Percentiles rank a stretch among this genome's conserved stretches.
Evolutionary conservation across 2,329 filamentous ascomycete species (phyloP).

Genomic region (Neoscytalidium dimidiatum): DNA sequence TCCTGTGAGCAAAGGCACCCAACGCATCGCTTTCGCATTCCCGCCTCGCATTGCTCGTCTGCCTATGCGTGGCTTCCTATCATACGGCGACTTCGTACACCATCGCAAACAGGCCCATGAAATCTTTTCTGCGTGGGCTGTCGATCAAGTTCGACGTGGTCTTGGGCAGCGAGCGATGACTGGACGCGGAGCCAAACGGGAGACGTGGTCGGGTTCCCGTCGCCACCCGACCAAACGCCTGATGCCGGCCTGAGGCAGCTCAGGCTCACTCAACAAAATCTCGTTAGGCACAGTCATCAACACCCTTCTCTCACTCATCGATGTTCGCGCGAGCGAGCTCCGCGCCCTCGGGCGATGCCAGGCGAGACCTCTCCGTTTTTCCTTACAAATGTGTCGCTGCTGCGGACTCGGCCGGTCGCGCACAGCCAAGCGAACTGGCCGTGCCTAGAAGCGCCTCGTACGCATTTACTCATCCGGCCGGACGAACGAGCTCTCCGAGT

Average conservation of each 20-base stretch:
- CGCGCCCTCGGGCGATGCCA: not conserved
- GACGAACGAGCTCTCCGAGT: not conserved
- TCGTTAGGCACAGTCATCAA: not conserved
- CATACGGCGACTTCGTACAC: not conserved
- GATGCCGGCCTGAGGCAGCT: constrained; percentile 5
- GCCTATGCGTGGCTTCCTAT: not conserved
- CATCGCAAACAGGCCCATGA: not conserved
- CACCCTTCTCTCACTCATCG: not conserved
- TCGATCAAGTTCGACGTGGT: not conserved
- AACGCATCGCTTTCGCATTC: not conserved
- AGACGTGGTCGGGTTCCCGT: not conserved
- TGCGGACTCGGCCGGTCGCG: not conserved
- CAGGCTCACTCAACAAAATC: not conserved
- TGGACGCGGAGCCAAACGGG: constrained; percentile 2
- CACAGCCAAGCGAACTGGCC: not conserved
- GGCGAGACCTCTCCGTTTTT: not conserved
- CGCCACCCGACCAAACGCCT: constrained; percentile 13
- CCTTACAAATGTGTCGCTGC: constrained; percentile 1
- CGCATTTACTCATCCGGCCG: not conserved
- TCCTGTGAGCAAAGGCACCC: not conserved
- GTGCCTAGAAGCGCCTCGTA: not conserved
- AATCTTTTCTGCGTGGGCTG: not conserved
- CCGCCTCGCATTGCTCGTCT: not conserved
- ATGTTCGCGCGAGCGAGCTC: not conserved
- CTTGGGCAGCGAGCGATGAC: constrained; percentile 4